Conservation (phyloP, 345 rosid genomes). For the Aegle marmelos region DNA sequence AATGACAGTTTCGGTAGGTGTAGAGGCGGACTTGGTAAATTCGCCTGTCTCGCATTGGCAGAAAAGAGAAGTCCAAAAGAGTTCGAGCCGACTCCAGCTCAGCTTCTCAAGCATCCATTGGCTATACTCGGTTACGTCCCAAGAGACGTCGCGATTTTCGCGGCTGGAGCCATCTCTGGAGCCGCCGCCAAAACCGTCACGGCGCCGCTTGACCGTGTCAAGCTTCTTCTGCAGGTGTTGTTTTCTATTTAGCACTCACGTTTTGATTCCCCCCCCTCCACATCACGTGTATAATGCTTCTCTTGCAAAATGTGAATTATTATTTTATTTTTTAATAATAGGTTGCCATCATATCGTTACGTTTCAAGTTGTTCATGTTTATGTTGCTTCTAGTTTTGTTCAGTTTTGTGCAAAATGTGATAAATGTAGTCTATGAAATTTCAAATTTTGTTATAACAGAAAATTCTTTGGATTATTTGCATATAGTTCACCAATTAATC, state of each 20-base stretch:
- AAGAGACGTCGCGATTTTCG: slow-evolving; percentile 68
- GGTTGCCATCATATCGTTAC: background rate
- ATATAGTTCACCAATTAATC: background rate
- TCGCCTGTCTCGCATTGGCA: slow-evolving; percentile 64
- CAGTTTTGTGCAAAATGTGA: background rate
- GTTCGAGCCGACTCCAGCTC: slow-evolving; percentile 56
- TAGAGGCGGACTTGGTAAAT: slow-evolving; percentile 28
- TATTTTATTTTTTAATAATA: too few relatives aligned
- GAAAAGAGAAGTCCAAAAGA: slow-evolving; percentile 48
- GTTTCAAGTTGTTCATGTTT: background rate
- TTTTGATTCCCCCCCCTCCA: background rate
- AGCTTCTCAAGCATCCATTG: slow-evolving; percentile 72
- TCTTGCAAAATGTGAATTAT: background rate
- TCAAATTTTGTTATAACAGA: background rate
- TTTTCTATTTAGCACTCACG: background rate
- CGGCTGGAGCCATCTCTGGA: slow-evolving; percentile 92
- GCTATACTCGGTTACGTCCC: slow-evolving; percentile 70
- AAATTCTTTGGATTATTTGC: background rate
- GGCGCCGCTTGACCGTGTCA: slow-evolving; percentile 94
- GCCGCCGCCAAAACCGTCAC: slow-evolving; percentile 94
- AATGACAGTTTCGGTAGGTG: slow-evolving; percentile 9
- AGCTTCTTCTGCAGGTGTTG: slow-evolving; percentile 95
- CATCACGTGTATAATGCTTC: background rate
- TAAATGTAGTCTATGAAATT: background rate
- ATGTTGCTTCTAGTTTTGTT: background rate